phyloP scores from a whole-genome alignment of 495 filamentous ascomycete species.

The Neurospora pannonica region DNA sequence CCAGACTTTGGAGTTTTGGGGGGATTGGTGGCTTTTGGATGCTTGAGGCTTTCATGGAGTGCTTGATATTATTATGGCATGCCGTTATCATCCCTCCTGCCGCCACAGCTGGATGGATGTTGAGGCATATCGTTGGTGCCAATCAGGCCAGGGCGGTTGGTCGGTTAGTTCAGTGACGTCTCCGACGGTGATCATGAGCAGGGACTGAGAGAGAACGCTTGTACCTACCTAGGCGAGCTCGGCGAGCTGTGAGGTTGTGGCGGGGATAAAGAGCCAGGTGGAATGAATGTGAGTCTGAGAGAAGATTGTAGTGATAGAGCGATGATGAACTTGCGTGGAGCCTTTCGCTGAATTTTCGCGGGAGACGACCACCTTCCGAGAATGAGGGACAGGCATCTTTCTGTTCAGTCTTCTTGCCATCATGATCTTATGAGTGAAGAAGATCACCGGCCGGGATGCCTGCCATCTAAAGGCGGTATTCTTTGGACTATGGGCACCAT shows the following conservation, averaged over 20 bases:
- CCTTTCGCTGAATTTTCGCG: not conserved
- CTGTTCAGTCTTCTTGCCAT: not conserved
- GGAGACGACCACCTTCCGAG: too few relatives aligned
- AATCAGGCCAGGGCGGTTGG: not conserved
- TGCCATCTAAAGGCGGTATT: too few relatives aligned
- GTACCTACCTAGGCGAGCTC: too few relatives aligned
- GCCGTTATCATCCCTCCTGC: too few relatives aligned
- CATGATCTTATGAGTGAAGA: not conserved
- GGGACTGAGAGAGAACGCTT: too few relatives aligned
- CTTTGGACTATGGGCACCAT: too few relatives aligned
- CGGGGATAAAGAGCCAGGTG: not conserved
- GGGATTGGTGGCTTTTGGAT: not conserved
- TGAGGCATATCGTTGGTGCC: too few relatives aligned
- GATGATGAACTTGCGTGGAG: not conserved
- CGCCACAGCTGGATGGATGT: too few relatives aligned
- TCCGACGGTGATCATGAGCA: not conserved
- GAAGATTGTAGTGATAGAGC: not conserved
- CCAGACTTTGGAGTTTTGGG: not conserved
- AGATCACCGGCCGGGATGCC: not conserved
- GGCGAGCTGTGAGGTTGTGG: not conserved
- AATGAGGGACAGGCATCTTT: too few relatives aligned
- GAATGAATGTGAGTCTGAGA: too few relatives aligned
- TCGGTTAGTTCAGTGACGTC: not conserved
- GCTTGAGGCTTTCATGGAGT: too few relatives aligned
- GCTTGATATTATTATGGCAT: too few relatives aligned